These are phyloP conservation scores for Flaveria ramosissima DNA, from an alignment of 129 eudicot genomes.

Conservation along the genomic window DNA sequence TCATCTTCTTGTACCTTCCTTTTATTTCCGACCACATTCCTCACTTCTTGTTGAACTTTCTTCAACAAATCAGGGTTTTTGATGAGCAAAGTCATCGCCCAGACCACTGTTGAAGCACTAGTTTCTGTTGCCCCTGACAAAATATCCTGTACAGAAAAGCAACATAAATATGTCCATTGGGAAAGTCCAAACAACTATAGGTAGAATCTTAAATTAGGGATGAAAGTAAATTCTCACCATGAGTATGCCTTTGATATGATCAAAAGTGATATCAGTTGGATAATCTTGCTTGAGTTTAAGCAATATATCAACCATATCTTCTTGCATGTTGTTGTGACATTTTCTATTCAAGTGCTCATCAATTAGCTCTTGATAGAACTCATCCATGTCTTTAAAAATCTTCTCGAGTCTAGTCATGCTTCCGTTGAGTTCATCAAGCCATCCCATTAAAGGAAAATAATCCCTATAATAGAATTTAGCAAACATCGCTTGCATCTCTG, in stretches of 20 bases:
- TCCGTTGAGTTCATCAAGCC: conserved; percentile 50
- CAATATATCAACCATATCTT: conserved; percentile 40
- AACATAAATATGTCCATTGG: too few relatives aligned
- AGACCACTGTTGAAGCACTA: conserved; percentile 35
- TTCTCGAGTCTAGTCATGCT: conserved; percentile 27
- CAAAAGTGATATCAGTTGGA: conserved; percentile 34
- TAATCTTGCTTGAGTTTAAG: conserved; percentile 33
- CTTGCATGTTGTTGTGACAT: background rate
- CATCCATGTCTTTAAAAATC: conserved; percentile 31
- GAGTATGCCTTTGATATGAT: conserved; percentile 42
- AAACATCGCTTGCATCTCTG: conserved; percentile 23
- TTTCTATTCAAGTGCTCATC: conserved; percentile 32
- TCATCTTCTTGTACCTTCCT: conserved; percentile 36
- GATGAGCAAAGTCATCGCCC: conserved; percentile 49
- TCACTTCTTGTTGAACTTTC: conserved; percentile 47
- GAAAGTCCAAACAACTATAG: background rate
- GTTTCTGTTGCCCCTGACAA: conserved; percentile 49
- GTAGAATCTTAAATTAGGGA: background rate
- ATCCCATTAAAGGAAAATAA: conserved; percentile 42
- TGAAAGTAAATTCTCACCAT: conserved; percentile 32
- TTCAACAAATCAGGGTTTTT: conserved; percentile 37
- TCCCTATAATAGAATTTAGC: conserved; percentile 34
- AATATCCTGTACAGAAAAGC: conserved; percentile 26
- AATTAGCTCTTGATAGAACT: conserved; percentile 36
- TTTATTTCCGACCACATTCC: conserved; percentile 28